A percentile compares a stretch with the other conserved stretches of the same genome.
Conservation (phyloP, 306 rosid genomes). For the Prosopis cineraria region DNA sequence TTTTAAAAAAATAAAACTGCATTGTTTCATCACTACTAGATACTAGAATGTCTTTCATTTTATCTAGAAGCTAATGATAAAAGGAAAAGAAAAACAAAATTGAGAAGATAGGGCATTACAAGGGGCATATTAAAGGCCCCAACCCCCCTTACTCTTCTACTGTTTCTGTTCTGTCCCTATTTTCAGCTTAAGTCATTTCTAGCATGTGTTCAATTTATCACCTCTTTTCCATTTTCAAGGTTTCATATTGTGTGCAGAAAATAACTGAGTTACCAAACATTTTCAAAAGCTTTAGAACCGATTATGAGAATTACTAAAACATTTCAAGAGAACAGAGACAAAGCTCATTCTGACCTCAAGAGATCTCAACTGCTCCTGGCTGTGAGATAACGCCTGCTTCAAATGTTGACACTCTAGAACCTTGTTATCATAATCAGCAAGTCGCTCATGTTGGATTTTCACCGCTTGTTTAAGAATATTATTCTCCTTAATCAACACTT, state of each 20-base stretch:
- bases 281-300: not conserved
- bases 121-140: not conserved
- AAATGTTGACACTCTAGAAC: slow-evolving; percentile 74
- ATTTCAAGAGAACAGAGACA: not conserved
- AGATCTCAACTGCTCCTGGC: slow-evolving; percentile 85
- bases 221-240: not conserved
- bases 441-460: slow-evolving; percentile 83
- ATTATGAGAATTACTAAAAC: slow-evolving; percentile 3
- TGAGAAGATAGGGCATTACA: not conserved
- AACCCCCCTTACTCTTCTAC: not conserved
- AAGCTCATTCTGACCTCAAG: slow-evolving; percentile 71
- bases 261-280: not conserved
- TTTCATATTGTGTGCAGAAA: not conserved
- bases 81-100: not conserved
- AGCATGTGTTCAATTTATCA: not conserved
- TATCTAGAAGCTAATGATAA: not conserved
- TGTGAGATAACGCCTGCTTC: slow-evolving; percentile 81
- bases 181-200: not conserved
- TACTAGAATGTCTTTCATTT: no score
- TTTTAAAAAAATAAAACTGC: no score
- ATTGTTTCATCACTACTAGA: no score
- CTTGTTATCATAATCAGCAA: slow-evolving; percentile 67
- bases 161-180: not conserved
- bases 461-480: slow-evolving; percentile 79
- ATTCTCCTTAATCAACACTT: slow-evolving; percentile 70